A percentile compares a stretch with the other conserved stretches of the same genome.
These are phyloP conservation scores for Collybia sordida DNA, from an alignment of 768 basidiomycete species.

Conservation along the genomic window DNA sequence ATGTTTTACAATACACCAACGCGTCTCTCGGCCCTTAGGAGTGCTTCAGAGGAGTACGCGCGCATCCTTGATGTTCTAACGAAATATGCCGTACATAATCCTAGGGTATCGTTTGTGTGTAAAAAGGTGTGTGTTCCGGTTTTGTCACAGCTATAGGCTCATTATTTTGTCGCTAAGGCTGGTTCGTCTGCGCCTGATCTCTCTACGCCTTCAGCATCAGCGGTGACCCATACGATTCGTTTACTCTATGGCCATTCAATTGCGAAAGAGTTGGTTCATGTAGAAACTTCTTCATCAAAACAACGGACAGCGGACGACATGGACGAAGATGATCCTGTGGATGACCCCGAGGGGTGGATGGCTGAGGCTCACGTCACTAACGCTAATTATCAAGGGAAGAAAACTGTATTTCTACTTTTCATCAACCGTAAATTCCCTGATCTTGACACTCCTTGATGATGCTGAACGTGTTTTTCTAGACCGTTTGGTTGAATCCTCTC, in stretches of 20 bases:
- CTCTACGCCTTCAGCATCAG: slow-evolving; percentile 71
- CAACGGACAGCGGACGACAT: slow-evolving; percentile 23
- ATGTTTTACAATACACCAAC: slow-evolving; percentile 93
- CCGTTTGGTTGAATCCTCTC: slow-evolving; percentile 84
- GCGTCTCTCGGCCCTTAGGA: slow-evolving; percentile 81
- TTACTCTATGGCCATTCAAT: slow-evolving; percentile 80
- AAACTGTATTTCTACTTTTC: slow-evolving; percentile 82
- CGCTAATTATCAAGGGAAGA: slow-evolving; percentile 88
- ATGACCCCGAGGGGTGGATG: slow-evolving; percentile 56
- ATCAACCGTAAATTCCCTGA: slow-evolving; percentile 76
- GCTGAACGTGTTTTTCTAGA: slow-evolving; percentile 44
- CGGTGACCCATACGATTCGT: slow-evolving; percentile 68
- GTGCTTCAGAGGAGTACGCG: slow-evolving; percentile 86
- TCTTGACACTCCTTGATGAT: background rate
- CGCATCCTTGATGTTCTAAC: slow-evolving; percentile 90
- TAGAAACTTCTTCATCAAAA: slow-evolving; percentile 32
- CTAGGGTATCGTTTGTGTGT: slow-evolving; percentile 84
- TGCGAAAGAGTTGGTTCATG: slow-evolving; percentile 69
- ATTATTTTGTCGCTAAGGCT: slow-evolving; percentile 41
- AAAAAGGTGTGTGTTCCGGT: slow-evolving; percentile 68
- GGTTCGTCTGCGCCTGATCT: slow-evolving; percentile 77
- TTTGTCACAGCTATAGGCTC: background rate
- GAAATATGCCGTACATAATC: slow-evolving; percentile 93
- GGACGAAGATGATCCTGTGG: slow-evolving; percentile 27
- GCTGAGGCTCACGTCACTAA: slow-evolving; percentile 80